Conservation (phyloP, 1,284 basidiomycete species). For the Cryptococcus sp. region DNA sequence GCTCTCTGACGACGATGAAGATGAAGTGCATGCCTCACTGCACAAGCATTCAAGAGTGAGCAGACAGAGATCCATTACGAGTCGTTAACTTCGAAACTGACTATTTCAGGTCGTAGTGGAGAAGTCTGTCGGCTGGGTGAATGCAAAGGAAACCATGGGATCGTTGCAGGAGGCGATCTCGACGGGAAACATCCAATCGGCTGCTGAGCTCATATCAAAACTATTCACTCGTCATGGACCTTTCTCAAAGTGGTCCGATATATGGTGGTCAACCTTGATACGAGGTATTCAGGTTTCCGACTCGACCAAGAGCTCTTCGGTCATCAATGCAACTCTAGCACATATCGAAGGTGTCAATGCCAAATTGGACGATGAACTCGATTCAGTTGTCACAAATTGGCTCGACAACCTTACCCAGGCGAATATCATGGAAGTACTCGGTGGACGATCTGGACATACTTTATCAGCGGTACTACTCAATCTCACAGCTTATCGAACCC, state of each 20-base stretch:
- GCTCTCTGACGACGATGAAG: constrained; percentile 27
- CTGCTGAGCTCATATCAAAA: constrained; percentile 18
- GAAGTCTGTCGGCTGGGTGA: constrained; percentile 8
- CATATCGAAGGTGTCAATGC: constrained; percentile 27
- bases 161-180: constrained; percentile 19
- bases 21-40: constrained; percentile 24
- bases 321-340: constrained; percentile 13
- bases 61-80: neutral
- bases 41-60: constrained; percentile 17
- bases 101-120: neutral
- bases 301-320: constrained; percentile 4
- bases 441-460: constrained; percentile 13
- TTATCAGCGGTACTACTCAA: constrained; percentile 23
- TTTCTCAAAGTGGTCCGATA: constrained; percentile 22
- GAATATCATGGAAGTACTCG: constrained; percentile 19
- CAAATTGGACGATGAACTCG: constrained; percentile 13
- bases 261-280: constrained; percentile 34
- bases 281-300: constrained; percentile 16
- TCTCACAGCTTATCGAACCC: constrained; percentile 25
- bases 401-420: constrained; percentile 7
- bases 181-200: constrained; percentile 14
- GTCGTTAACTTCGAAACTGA: neutral
- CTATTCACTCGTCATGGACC: constrained; percentile 31
- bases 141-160: constrained; percentile 27
- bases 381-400: constrained; percentile 21